Percentiles rank a stretch among this genome's conserved stretches.
These are phyloP conservation scores for Xylaria hypoxylon DNA, from an alignment of 2,329 filamentous ascomycete species.

Conservation along the genomic window DNA sequence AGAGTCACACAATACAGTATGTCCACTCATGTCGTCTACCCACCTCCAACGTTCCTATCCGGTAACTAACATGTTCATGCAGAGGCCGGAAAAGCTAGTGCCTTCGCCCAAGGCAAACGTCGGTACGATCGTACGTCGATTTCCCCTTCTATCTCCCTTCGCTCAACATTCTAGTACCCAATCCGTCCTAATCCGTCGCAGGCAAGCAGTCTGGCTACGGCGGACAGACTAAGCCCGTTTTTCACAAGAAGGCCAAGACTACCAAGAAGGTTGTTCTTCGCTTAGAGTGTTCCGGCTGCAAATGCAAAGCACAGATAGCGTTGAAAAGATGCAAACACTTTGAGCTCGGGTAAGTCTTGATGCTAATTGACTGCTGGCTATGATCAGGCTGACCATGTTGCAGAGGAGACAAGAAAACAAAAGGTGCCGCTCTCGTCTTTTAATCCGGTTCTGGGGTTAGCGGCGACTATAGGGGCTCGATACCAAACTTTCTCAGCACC, in stretches of 20 bases:
- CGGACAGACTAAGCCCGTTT: constrained; percentile 99
- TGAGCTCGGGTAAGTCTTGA: constrained; percentile 83
- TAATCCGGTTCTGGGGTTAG: constrained; percentile 61
- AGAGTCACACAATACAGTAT: constrained; percentile 15
- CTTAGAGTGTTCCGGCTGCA: constrained; percentile 97
- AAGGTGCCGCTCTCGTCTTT: constrained; percentile 99
- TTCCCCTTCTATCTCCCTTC: background rate
- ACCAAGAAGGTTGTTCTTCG: constrained; percentile 99
- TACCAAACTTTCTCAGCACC: too few species aligned
- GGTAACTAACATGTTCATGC: background rate
- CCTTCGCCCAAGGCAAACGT: constrained; percentile 17
- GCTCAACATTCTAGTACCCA: constrained; percentile 66
- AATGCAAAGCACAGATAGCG: constrained; percentile 97
- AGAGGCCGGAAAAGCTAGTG: constrained; percentile 16
- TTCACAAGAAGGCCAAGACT: constrained; percentile 99
- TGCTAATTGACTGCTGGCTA: background rate
- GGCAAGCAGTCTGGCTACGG: constrained; percentile 58
- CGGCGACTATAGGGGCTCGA: background rate
- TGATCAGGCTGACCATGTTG: background rate
- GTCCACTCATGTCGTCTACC: constrained; percentile 3
- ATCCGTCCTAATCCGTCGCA: constrained; percentile 35
- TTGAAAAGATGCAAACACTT: constrained; percentile 99
- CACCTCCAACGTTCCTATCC: background rate
- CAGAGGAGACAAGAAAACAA: constrained; percentile 99
- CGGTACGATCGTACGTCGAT: constrained; percentile 20